These are phyloP conservation scores for Alternaria rosae DNA, from an alignment of 2,329 filamentous ascomycete genomes.

Conservation along the genomic window DNA sequence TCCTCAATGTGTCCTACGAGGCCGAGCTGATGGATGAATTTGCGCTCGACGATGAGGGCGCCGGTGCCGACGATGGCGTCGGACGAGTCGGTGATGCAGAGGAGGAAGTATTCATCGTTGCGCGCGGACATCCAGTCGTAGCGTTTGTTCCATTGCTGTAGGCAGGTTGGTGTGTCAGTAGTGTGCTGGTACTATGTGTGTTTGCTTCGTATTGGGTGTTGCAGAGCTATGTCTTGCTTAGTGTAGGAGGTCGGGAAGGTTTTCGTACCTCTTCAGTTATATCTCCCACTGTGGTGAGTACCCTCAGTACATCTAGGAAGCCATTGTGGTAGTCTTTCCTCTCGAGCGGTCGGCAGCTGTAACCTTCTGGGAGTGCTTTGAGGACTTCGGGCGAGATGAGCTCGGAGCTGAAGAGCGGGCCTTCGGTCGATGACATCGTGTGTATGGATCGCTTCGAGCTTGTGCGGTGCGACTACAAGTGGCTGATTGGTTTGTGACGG, in stretches of 20 bases:
- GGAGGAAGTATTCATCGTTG: constrained; percentile 81
- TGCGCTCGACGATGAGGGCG: constrained; percentile 88
- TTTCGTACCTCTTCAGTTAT: constrained; percentile 68
- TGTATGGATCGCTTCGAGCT: background rate
- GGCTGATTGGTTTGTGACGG: background rate
- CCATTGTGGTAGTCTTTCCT: constrained; percentile 79
- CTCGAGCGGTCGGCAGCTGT: constrained; percentile 81
- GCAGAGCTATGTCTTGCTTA: background rate
- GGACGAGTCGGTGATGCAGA: constrained; percentile 81
- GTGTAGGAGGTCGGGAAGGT: background rate
- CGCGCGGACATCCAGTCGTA: constrained; percentile 82
- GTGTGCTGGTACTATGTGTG: background rate
- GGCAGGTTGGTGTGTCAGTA: background rate
- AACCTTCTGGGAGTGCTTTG: constrained; percentile 77
- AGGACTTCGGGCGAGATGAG: constrained; percentile 81
- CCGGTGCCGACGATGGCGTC: constrained; percentile 85
- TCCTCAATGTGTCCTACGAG: constrained; percentile 96
- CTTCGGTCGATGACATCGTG: constrained; percentile 32
- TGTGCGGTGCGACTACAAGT: background rate
- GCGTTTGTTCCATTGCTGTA: constrained; percentile 70
- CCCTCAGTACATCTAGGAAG: constrained; percentile 89
- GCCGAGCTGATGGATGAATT: constrained; percentile 86
- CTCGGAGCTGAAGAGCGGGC: constrained; percentile 75
- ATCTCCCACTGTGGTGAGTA: constrained; percentile 92
- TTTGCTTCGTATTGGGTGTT: background rate